These are phyloP conservation scores for Sphaerostilbella broomeana DNA, from an alignment of 2,329 filamentous ascomycete genomes.

Conservation along the genomic window DNA sequence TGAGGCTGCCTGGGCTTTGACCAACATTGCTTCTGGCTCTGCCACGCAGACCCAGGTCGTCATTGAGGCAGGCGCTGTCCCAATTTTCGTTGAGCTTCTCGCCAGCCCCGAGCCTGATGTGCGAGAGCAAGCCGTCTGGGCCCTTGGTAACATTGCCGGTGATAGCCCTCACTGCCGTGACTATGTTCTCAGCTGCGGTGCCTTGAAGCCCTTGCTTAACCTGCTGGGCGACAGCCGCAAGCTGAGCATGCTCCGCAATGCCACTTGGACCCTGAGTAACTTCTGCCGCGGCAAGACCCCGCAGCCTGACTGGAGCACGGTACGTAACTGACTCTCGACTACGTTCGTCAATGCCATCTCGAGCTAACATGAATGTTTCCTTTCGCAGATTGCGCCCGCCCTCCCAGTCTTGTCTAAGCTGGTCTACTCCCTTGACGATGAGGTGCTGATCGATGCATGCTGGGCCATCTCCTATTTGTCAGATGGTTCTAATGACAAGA, in stretches of 20 bases:
- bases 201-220: slow-evolving; percentile 80
- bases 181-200: slow-evolving; percentile 87
- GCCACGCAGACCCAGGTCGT: slow-evolving; percentile 97
- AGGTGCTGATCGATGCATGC: slow-evolving; percentile 97
- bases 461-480: slow-evolving; percentile 99
- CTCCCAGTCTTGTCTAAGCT: slow-evolving; percentile 94
- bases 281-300: slow-evolving; percentile 99
- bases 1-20: slow-evolving; percentile 96
- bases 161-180: slow-evolving; percentile 97
- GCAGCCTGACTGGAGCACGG: slow-evolving; percentile 94
- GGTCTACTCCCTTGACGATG: slow-evolving; percentile 96
- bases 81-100: slow-evolving; percentile 95
- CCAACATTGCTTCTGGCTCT: slow-evolving; percentile 97
- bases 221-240: slow-evolving; percentile 96
- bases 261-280: slow-evolving; percentile 98
- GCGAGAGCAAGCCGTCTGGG: slow-evolving; percentile 96
- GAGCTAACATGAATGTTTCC: slow-evolving; percentile 11
- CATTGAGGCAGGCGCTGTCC: slow-evolving; percentile 94
- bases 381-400: slow-evolving; percentile 75
- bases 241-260: slow-evolving; percentile 97
- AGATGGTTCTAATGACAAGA: slow-evolving; percentile 97
- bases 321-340: slow-evolving; percentile 43
- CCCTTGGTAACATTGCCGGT: slow-evolving; percentile 95
- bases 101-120: slow-evolving; percentile 96
- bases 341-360: not conserved